A percentile compares a stretch with the other conserved stretches of the same genome.
phyloP scores from a whole-genome alignment of 2,329 filamentous ascomycete genomes.

The Aspergillus ruber region DNA sequence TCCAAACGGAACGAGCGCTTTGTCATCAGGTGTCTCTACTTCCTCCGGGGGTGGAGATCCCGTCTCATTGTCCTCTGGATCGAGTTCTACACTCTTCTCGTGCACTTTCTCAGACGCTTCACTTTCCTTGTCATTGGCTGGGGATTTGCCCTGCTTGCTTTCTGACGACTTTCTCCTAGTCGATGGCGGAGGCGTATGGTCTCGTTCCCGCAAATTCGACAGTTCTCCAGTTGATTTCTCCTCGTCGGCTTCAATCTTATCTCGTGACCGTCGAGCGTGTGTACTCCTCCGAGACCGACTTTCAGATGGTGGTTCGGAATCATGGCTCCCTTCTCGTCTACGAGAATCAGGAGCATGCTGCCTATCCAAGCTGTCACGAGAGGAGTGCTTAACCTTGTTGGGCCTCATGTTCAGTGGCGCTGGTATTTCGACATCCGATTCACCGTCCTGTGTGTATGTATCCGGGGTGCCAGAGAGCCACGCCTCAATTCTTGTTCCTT shows the following conservation, averaged over 20 bases:
- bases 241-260: constrained; percentile 11
- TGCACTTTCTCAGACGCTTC: constrained; percentile 9
- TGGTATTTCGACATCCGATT: constrained; percentile 31
- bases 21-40: constrained; percentile 31
- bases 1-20: constrained; percentile 34
- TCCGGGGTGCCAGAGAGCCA: constrained; percentile 55
- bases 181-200: constrained; percentile 2
- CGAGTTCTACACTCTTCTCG: constrained; percentile 19
- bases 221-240: constrained; percentile 4
- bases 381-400: constrained; percentile 25
- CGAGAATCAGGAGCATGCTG: too few relatives aligned
- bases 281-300: constrained; percentile 20
- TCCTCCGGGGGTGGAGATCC: constrained; percentile 27
- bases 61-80: constrained; percentile 6
- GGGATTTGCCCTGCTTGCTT: constrained; percentile 9
- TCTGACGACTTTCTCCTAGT: constrained; percentile 10
- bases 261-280: constrained; percentile 15
- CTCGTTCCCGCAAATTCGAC: not conserved
- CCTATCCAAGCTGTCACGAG: not conserved
- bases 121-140: constrained; percentile 8
- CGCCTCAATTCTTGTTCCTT: constrained; percentile 52
- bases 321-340: constrained; percentile 16
- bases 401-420: constrained; percentile 37
- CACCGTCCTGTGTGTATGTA: constrained; percentile 45
- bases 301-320: constrained; percentile 20